Conservation (phyloP, 2,329 filamentous ascomycete species). For the Microdochium trichocladiopsis region DNA sequence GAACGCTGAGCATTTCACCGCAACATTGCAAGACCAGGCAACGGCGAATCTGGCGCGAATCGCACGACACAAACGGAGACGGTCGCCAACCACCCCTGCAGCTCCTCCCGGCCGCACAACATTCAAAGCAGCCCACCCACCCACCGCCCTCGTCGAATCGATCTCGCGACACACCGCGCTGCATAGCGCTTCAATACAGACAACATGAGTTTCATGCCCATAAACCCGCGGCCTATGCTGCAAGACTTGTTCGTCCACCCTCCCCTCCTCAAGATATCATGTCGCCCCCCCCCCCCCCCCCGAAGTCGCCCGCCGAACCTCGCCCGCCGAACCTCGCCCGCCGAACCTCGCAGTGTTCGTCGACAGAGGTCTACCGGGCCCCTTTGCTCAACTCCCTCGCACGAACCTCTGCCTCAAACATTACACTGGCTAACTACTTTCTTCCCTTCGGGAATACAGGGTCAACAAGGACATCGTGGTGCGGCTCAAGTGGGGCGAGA, state of each 20-base stretch:
- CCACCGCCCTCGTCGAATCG: neutral
- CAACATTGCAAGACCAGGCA: no score
- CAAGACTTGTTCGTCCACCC: slow-evolving; percentile 74
- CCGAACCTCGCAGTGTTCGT: no score
- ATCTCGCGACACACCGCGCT: neutral
- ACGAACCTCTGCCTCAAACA: no score
- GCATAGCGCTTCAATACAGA: neutral
- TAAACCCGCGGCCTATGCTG: slow-evolving; percentile 96
- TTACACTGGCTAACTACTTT: neutral
- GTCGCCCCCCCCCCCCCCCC: neutral
- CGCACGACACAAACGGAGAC: no score
- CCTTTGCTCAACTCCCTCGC: no score
- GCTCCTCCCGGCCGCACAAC: neutral
- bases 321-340: neutral
- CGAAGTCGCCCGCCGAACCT: slow-evolving; percentile 1
- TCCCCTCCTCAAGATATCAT: no score
- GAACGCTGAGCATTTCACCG: no score
- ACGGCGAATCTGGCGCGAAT: no score
- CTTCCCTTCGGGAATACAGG: slow-evolving; percentile 29
- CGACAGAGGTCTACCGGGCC: no score
- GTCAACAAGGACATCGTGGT: slow-evolving; percentile 89
- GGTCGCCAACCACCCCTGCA: no score
- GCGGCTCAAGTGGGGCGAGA: slow-evolving; percentile 95
- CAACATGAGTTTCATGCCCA: slow-evolving; percentile 60
- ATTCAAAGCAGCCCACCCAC: neutral